Evolutionary conservation across 2,329 filamentous ascomycete genomes (phyloP).

Genomic region (Sarocladium brachiariae): DNA sequence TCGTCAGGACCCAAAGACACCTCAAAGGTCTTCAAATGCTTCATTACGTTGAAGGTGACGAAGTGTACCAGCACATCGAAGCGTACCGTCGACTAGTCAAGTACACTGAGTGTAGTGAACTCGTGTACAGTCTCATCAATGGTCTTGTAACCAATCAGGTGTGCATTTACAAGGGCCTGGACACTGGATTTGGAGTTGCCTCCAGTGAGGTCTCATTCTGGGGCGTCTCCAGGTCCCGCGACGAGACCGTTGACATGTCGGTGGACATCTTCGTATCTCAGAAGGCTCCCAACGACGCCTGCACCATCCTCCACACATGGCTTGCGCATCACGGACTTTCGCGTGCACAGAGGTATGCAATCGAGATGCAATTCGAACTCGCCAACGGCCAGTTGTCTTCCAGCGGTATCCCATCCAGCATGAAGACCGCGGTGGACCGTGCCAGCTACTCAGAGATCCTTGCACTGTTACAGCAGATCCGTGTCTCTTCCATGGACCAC

Average conservation of each 20-base stretch:
- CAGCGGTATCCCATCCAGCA: constrained; percentile 19
- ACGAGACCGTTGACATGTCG: constrained; percentile 8
- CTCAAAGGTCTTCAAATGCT: constrained; percentile 25
- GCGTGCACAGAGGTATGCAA: constrained; percentile 25
- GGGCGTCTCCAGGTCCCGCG: constrained; percentile 22
- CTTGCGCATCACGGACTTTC: constrained; percentile 28
- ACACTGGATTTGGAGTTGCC: constrained; percentile 27
- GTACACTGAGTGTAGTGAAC: constrained; percentile 13
- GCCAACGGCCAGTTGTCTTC: constrained; percentile 9
- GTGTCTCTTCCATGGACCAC: constrained; percentile 18
- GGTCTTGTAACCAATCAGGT: constrained; percentile 21
- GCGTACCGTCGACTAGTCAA: constrained; percentile 16
- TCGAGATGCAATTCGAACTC: constrained; percentile 22
- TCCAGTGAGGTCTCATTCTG: constrained; percentile 25
- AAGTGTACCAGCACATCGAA: constrained; percentile 20
- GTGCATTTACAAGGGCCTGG: constrained; percentile 26
- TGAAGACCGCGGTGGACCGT: constrained; percentile 19
- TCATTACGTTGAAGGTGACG: constrained; percentile 20
- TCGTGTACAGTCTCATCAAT: constrained; percentile 20
- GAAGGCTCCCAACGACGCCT: constrained; percentile 23
- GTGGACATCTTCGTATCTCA: constrained; percentile 30
- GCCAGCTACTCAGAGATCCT: constrained; percentile 24
- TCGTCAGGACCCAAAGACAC: constrained; percentile 24
- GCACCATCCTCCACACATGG: constrained; percentile 29
- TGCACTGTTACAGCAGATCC: constrained; percentile 24